These are phyloP conservation scores for Metschnikowia dekortorum DNA, from an alignment of 805 yeast genomes.

Conservation along the genomic window DNA sequence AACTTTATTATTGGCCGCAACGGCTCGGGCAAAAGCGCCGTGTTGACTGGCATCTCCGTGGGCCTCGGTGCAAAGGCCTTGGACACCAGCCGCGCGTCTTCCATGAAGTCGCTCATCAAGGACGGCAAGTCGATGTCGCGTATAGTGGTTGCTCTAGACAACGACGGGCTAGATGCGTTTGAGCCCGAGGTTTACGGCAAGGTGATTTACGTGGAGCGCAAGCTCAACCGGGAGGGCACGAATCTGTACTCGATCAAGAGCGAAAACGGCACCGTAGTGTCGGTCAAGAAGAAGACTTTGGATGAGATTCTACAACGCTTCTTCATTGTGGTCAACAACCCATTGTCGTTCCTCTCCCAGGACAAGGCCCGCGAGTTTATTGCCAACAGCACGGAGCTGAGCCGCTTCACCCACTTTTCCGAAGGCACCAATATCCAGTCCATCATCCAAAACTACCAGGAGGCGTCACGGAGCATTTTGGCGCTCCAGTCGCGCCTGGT, in stretches of 20 bases:
- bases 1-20: conserved; percentile 87
- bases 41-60: conserved; percentile 79
- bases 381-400: conserved; percentile 66
- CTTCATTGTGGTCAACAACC: conserved; percentile 80
- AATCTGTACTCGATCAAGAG: conserved; percentile 53
- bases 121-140: conserved; percentile 71
- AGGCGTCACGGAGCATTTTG: conserved; percentile 25
- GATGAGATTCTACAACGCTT: conserved; percentile 66
- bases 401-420: conserved; percentile 74
- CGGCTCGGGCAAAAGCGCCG: conserved; percentile 89
- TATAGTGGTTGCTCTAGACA: conserved; percentile 59
- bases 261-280: conserved; percentile 47
- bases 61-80: conserved; percentile 87
- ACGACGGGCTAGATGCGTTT: conserved; percentile 63
- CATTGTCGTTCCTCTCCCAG: conserved; percentile 88
- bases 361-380: conserved; percentile 90
- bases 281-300: conserved; percentile 60
- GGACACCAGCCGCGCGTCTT: conserved; percentile 79
- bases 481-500: conserved; percentile 25
- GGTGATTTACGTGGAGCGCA: conserved; percentile 65
- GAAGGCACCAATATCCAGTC: conserved; percentile 72
- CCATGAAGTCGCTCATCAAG: conserved; percentile 64
- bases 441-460: conserved; percentile 49
- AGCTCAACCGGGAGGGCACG: conserved; percentile 49
- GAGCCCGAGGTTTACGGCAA: conserved; percentile 64